Evolutionary conservation across 768 basidiomycete genomes (phyloP).

Genomic region (Tricholoma furcatifolium): DNA sequence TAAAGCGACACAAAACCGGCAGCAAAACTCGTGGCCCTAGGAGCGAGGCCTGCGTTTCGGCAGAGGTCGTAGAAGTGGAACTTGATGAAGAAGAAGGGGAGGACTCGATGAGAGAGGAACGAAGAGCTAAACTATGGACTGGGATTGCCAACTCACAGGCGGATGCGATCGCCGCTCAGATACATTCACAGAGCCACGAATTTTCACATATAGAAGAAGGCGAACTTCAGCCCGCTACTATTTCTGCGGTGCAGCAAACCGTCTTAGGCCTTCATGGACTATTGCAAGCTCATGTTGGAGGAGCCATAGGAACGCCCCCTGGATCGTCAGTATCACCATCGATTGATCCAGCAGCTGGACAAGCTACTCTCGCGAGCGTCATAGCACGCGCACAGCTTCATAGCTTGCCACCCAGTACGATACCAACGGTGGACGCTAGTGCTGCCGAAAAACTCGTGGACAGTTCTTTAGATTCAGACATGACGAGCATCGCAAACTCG

Average conservation of each 20-base stretch:
- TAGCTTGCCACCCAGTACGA: slow-evolving; percentile 25
- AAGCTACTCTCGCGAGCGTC: slow-evolving; percentile 69
- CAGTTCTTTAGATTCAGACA: not conserved
- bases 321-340: slow-evolving; percentile 27
- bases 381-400: slow-evolving; percentile 70
- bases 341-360: slow-evolving; percentile 50
- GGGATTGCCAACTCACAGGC: slow-evolving; percentile 50
- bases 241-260: slow-evolving; percentile 48
- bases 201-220: slow-evolving; percentile 53
- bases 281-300: slow-evolving; percentile 57
- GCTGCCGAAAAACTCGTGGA: not conserved
- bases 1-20: slow-evolving; percentile 74
- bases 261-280: slow-evolving; percentile 55
- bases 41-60: slow-evolving; percentile 51
- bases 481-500: not conserved
- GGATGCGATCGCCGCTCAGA: slow-evolving; percentile 20
- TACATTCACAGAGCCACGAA: slow-evolving; percentile 21
- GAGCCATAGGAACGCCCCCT: slow-evolving; percentile 45
- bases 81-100: slow-evolving; percentile 41
- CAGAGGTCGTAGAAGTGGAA: slow-evolving; percentile 63
- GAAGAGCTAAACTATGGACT: slow-evolving; percentile 63
- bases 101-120: slow-evolving; percentile 52
- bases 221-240: slow-evolving; percentile 49
- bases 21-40: slow-evolving; percentile 49
- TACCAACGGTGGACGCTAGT: not conserved